Evolutionary conservation across 805 yeast species (phyloP), one percentile per base, ranked within the genome.

Genomic region (Hanseniaspora hatyaiensis): DNA sequence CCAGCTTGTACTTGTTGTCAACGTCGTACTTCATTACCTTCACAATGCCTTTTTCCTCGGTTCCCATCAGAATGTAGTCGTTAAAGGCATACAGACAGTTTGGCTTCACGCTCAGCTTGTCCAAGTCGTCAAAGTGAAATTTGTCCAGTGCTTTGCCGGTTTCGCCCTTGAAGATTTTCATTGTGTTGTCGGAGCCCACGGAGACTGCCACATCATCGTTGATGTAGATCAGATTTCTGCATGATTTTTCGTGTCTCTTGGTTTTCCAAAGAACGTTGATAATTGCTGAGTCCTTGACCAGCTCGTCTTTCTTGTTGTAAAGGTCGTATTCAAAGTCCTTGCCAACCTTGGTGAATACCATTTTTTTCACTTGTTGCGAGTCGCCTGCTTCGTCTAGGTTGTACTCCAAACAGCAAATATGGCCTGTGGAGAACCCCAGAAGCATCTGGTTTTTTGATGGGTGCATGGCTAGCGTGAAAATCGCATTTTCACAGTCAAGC

Each of bases 171-270:
- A 94, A 92, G 55, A 76, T 77, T 61, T 89, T 89, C 52, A 89
- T 66, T 4, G 83, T 74, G 40, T 75, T 74, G 52, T 89, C 98
- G 0, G 82, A 73, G 0, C 97, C 97, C 16, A 78, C 76, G 0
- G 94, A 71, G 56, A 72, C 71, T n/a, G 72, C 71, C 5, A 64
- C 59, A 1, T 72, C 67, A 31, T 77, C 74, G 18, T 34, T 24
- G 4, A 40, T 16, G 16, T 40, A 47, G 8, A 29, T 6, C 60
- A 85, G 79, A 6, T 75, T 66, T 36, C 98, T 67, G 51, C 94
- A 85, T 53, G 94, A 80, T 1, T 86, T 88, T 61, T 86, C 87
- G 59, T 89, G 97, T 59, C 97, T 73, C 57, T 76, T 83, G 0
- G 96, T 88, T 48, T 80, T 75, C 98, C 98, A 89, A 1, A 36